Conservation (phyloP, 805 yeast species). For the Metschnikowia rubicola region DNA sequence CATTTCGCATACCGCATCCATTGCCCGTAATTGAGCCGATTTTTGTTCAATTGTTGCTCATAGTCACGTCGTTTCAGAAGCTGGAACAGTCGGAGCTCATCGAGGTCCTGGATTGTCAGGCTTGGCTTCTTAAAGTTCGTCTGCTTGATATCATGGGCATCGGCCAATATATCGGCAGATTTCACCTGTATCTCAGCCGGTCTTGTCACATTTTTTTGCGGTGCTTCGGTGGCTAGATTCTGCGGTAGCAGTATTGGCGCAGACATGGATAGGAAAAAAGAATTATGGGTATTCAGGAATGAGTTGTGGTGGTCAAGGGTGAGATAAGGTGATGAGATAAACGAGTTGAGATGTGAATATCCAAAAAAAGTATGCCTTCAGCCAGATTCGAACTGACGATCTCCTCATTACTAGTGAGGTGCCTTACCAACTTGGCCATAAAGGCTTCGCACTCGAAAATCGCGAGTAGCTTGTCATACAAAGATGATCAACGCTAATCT, state of each 20-base stretch:
- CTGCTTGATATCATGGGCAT: slow-evolving; percentile 52
- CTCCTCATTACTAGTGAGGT: slow-evolving; percentile 43
- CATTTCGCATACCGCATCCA: slow-evolving; percentile 91
- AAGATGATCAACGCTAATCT: no score
- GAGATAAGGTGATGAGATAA: neutral
- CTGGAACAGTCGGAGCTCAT: slow-evolving; percentile 75
- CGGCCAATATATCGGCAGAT: slow-evolving; percentile 60
- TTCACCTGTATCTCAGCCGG: slow-evolving; percentile 54
- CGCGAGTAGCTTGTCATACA: neutral
- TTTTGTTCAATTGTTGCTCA: slow-evolving; percentile 84
- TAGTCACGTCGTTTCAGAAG: slow-evolving; percentile 74
- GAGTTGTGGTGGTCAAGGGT: neutral
- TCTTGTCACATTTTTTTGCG: neutral
- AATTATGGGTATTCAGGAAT: neutral
- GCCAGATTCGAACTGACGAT: slow-evolving; percentile 33
- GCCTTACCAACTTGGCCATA: slow-evolving; percentile 25
- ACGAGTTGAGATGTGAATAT: neutral
- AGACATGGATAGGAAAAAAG: slow-evolving; percentile 3
- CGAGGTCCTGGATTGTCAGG: slow-evolving; percentile 63
- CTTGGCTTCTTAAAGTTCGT: slow-evolving; percentile 37
- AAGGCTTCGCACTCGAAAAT: slow-evolving; percentile 9
- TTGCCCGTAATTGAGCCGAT: slow-evolving; percentile 75
- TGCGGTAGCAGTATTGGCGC: slow-evolving; percentile 12
- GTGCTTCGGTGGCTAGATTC: slow-evolving; percentile 8
- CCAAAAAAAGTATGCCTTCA: slow-evolving; percentile 14